These are phyloP conservation scores for Monosporozyma aerobia DNA, from an alignment of 805 yeast genomes.

Conservation along the genomic window DNA sequence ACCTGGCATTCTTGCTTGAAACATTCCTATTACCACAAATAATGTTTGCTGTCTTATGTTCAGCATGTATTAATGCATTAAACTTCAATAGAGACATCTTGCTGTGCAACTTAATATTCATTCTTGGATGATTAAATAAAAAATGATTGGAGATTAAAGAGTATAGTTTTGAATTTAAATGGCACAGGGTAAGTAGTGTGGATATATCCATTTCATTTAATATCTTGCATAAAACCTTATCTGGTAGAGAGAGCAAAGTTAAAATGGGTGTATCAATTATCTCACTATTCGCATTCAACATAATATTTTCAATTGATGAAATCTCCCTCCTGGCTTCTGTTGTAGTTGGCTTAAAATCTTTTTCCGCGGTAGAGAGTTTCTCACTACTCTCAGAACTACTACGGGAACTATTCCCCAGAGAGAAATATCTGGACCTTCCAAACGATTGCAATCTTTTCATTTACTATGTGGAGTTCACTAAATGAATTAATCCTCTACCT, in stretches of 20 bases:
- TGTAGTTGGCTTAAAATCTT: too few relatives aligned
- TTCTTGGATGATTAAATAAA: slow-evolving; percentile 13
- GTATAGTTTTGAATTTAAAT: slow-evolving; percentile 19
- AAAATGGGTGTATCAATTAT: neutral
- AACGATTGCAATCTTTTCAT: neutral
- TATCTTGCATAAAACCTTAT: slow-evolving; percentile 18
- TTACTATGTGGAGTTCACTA: neutral
- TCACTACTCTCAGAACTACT: neutral
- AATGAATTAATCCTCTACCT: neutral
- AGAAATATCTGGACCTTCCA: neutral
- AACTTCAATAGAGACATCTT: slow-evolving; percentile 23
- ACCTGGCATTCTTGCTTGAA: slow-evolving; percentile 18
- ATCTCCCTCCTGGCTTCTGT: neutral
- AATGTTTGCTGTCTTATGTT: slow-evolving; percentile 18
- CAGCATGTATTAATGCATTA: slow-evolving; percentile 26
- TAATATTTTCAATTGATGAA: neutral
- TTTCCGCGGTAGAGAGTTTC: neutral
- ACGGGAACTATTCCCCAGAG: neutral
- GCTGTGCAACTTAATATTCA: slow-evolving; percentile 16
- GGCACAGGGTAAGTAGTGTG: slow-evolving; percentile 17
- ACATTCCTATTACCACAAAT: neutral
- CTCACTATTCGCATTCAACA: slow-evolving; percentile 4
- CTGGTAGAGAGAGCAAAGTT: slow-evolving; percentile 17
- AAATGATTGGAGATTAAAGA: slow-evolving; percentile 18
- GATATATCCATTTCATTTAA: slow-evolving; percentile 17